Evolutionary conservation across 129 eudicot species (phyloP).

Genomic region (Saposhnikovia divaricata): DNA sequence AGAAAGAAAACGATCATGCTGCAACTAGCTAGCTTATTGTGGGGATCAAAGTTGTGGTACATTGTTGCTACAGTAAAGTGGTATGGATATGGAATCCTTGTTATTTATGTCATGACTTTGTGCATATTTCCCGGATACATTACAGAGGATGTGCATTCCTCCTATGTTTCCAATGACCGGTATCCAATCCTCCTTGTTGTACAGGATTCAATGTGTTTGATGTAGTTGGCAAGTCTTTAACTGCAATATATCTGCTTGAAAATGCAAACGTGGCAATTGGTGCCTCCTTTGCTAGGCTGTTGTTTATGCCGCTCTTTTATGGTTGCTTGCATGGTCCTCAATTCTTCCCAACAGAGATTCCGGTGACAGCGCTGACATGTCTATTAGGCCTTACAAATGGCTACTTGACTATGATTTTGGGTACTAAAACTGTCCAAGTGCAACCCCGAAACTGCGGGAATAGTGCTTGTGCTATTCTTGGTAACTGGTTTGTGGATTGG

Average conservation of each 20-base stretch:
- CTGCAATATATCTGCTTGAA: slow-evolving; percentile 56
- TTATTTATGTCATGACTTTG: slow-evolving; percentile 72
- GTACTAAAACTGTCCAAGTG: slow-evolving; percentile 66
- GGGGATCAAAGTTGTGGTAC: slow-evolving; percentile 68
- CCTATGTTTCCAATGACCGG: slow-evolving; percentile 64
- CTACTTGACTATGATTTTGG: slow-evolving; percentile 83
- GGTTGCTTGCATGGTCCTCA: slow-evolving; percentile 82
- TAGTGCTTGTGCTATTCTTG: slow-evolving; percentile 66
- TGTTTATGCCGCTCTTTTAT: slow-evolving; percentile 66
- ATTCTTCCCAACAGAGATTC: slow-evolving; percentile 74
- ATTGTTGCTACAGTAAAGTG: slow-evolving; percentile 67
- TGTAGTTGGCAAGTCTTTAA: slow-evolving; percentile 65
- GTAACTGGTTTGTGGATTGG: slow-evolving; percentile 71
- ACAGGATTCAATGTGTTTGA: slow-evolving; percentile 76
- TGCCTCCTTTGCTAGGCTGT: slow-evolving; percentile 59
- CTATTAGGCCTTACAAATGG: slow-evolving; percentile 93
- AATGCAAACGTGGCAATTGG: slow-evolving; percentile 69
- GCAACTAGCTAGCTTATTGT: too few relatives aligned
- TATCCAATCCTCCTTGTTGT: slow-evolving; percentile 67
- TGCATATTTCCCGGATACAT: slow-evolving; percentile 85
- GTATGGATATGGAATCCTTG: slow-evolving; percentile 51
- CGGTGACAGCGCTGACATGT: slow-evolving; percentile 72
- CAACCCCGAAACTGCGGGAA: slow-evolving; percentile 88
- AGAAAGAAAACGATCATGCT: too few relatives aligned
- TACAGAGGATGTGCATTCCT: slow-evolving; percentile 91